Percentiles rank a stretch among this genome's conserved stretches.
Evolutionary conservation across 2,329 filamentous ascomycete genomes (phyloP).

Genomic region (Colletotrichum ledebouriae): DNA sequence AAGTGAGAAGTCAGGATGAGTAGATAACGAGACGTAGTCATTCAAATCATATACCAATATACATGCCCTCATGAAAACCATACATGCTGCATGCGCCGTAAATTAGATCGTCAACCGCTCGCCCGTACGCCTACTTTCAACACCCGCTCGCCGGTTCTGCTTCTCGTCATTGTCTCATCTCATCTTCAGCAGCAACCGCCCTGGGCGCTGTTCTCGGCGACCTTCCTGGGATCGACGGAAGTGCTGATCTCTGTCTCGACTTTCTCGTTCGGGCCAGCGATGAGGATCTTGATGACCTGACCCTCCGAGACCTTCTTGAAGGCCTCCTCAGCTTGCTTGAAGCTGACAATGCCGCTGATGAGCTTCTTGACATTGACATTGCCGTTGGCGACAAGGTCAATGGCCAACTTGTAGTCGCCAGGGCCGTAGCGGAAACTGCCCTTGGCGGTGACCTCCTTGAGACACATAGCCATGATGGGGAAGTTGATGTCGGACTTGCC

Average conservation of each 20-base stretch:
- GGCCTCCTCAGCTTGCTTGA: constrained; percentile 85
- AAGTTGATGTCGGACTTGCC: constrained; percentile 89
- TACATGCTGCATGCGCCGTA: constrained; percentile 34
- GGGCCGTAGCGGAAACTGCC: constrained; percentile 92
- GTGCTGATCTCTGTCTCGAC: constrained; percentile 44
- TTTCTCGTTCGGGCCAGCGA: constrained; percentile 76
- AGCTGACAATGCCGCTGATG: constrained; percentile 82
- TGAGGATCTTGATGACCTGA: constrained; percentile 79
- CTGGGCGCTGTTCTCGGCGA: constrained; percentile 34
- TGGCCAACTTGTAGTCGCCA: constrained; percentile 88
- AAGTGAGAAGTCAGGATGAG: neutral
- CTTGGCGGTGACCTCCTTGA: constrained; percentile 88
- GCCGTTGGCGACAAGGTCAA: constrained; percentile 80
- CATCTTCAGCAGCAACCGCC: constrained; percentile 38
- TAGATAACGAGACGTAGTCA: neutral
- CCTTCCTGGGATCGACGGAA: constrained; percentile 37
- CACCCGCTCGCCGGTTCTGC: constrained; percentile 22
- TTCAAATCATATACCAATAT: constrained; percentile 25
- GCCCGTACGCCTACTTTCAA: constrained; percentile 34
- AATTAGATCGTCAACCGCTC: constrained; percentile 28
- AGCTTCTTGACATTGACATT: constrained; percentile 86
- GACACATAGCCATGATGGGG: constrained; percentile 90
- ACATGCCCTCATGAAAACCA: constrained; percentile 18
- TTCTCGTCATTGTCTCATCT: neutral
- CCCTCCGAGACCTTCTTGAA: constrained; percentile 90